Conservation (phyloP, 2,329 filamentous ascomycete species). For the Metarhizium rileyi region DNA sequence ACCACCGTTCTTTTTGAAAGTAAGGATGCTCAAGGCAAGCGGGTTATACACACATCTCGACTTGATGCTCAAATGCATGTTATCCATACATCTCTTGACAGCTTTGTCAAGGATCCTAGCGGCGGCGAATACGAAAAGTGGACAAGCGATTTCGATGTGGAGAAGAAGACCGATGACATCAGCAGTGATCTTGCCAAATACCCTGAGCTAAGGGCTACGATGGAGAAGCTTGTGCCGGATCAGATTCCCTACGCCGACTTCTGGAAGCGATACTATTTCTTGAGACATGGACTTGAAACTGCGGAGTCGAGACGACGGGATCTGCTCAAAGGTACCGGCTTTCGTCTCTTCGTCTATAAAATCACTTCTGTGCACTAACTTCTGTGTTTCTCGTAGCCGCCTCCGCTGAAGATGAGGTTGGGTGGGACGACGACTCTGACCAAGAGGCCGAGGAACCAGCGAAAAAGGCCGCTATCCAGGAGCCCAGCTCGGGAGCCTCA, state of each 20-base stretch:
- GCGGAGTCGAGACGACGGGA: slow-evolving; percentile 84
- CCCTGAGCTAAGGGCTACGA: slow-evolving; percentile 71
- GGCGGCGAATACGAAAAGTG: slow-evolving; percentile 67
- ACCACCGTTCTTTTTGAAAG: slow-evolving; percentile 79
- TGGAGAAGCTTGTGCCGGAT: slow-evolving; percentile 95
- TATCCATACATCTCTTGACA: slow-evolving; percentile 76
- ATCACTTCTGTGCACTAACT: slow-evolving; percentile 8
- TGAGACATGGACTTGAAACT: slow-evolving; percentile 84
- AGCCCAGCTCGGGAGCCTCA: slow-evolving; percentile 42
- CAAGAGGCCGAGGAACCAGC: slow-evolving; percentile 22
- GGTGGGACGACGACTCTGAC: slow-evolving; percentile 65
- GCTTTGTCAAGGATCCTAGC: slow-evolving; percentile 72
- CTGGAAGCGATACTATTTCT: slow-evolving; percentile 93
- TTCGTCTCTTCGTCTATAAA: background rate
- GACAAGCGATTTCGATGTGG: slow-evolving; percentile 65
- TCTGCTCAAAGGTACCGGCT: slow-evolving; percentile 68
- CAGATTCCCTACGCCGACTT: slow-evolving; percentile 82
- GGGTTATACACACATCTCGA: slow-evolving; percentile 87
- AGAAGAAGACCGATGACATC: slow-evolving; percentile 77
- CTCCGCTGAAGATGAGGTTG: slow-evolving; percentile 60
- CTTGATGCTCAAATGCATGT: slow-evolving; percentile 95
- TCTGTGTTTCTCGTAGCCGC: slow-evolving; percentile 39
- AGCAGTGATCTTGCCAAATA: slow-evolving; percentile 76
- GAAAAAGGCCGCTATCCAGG: slow-evolving; percentile 18
- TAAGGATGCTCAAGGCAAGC: slow-evolving; percentile 79